Base-by-base conservation (phyloP, 2,329 filamentous ascomycete genomes). In the Sarocladium strictum region DNA sequence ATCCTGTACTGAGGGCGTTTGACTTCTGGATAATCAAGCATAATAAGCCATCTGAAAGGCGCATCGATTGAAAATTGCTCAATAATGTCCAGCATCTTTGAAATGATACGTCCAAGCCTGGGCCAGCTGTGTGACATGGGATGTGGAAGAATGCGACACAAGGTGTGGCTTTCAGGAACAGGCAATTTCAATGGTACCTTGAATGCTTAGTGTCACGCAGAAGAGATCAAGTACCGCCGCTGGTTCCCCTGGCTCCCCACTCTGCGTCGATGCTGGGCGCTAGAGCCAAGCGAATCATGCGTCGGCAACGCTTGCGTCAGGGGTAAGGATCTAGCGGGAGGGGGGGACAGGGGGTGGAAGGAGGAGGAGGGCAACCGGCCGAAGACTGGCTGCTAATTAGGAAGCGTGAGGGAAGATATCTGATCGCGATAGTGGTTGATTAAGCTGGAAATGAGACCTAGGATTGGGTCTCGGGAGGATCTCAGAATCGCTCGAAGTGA, bases 251-350 rank as follows among this genome's bases (percentile, higher is more conserved):
- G 17, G 17, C 23, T 29, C 47, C 47, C 47, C 47, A 51, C 47
- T 35, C 27, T 35, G 27, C n/a, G 15, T 51, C 47, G 47, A 51
- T 35, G 26, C n/a, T 24, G 17, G 47, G 47, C 47, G 47, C 47
- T 51, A 51, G 47, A 15, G 47, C 27, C n/a, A 35, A 29, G 23
- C 47, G 47, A 51, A 51, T 51, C 47, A 51, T 51, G 47, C 47
- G 24, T n/a, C 47, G n/a, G n/a, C 26, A 15, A 51, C 17, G 26
- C 26, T 35, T 26, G 29, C 12, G 27, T 51, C 47, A 51, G 47
- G 47, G 47, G 47, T 17, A 32, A 51, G 26, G 27, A 51, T 35
- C 43, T 35, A 51, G 47, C 29, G 47, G 43, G 47, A 51, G 24
- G 27, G 47, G 26, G n/a, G 29, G 29, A 33, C 3, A n/a, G 26